Evolutionary conservation across 495 filamentous ascomycete genomes (phyloP).

Genomic region (Trichoderma parareesei): DNA sequence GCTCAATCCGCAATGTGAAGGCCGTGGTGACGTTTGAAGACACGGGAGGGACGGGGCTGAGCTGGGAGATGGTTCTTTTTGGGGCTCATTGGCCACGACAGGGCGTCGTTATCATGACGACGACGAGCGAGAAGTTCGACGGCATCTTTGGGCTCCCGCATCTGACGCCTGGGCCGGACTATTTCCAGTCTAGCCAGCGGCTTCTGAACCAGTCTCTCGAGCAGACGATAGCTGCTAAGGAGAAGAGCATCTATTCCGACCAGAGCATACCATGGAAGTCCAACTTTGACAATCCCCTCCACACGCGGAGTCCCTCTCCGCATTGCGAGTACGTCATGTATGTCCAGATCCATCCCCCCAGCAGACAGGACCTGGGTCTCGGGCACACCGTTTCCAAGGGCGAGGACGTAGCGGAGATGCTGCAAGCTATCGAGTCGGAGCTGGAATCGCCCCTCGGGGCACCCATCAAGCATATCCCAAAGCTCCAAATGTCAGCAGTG

Average conservation of each 20-base stretch:
- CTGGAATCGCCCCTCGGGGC: conserved; percentile 77
- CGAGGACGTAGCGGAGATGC: conserved; percentile 31
- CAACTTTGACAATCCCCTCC: conserved; percentile 46
- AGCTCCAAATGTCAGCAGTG: conserved; percentile 71
- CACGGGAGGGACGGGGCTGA: conserved; percentile 54
- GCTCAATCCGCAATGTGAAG: conserved; percentile 48
- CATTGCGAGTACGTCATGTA: conserved; percentile 87
- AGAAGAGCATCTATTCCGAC: conserved; percentile 36
- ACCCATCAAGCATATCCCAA: conserved; percentile 57
- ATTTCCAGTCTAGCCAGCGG: conserved; percentile 57
- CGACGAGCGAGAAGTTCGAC: conserved; percentile 84
- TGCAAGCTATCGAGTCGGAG: conserved; percentile 73
- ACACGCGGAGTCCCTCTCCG: conserved; percentile 51
- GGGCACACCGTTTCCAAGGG: conserved; percentile 18
- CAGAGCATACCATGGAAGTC: conserved; percentile 52
- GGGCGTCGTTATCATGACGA: conserved; percentile 71
- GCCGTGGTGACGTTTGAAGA: conserved; percentile 65
- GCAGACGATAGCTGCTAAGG: conserved; percentile 55
- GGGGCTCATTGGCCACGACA: conserved; percentile 75
- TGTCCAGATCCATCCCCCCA: conserved; percentile 65
- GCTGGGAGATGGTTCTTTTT: conserved; percentile 65
- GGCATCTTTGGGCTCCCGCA: conserved; percentile 86
- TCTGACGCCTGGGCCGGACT: conserved; percentile 56
- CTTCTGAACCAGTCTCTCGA: conserved; percentile 65
- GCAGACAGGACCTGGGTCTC: conserved; percentile 33